Evolutionary conservation across 768 basidiomycete genomes (phyloP), one percentile per base, ranked within the genome.

Genomic region (Kwoniella europaea): DNA sequence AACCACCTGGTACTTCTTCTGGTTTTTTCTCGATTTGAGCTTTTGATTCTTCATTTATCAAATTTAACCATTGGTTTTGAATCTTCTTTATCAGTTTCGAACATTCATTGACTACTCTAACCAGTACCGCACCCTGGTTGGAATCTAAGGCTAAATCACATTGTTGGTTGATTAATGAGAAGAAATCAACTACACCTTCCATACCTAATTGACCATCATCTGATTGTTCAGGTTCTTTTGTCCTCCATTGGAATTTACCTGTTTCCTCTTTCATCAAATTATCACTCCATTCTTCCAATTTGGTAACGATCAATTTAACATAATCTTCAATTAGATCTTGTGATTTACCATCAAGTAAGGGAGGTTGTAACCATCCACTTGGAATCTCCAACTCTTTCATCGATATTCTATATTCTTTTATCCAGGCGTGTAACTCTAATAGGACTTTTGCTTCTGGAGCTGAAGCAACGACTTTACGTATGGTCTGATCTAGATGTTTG

Each of bases 151-250:
- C 95, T 16, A 94, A 87, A 79, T 98, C 96, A 68, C 94, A 88
- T 83, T 98, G 96, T 65, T 84, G 83, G 83, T 95, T 98, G 76
- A 98, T 91, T 91, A 98, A 94, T 84, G 97, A 92, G 87, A 98
- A 98, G 71, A 99, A 86, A 78, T 98, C 97, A 63, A 96, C 89
- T 18, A 95, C 91, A 54, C 95, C 92, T 80, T 97, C 92, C 71
- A 90, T 91, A 20, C 92, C 92, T 80, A 98, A 98, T 72, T 91
- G 86, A 15, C 93, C 93, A 69, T 98, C 94, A 65, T 88, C 88
- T 79, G 94, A 92, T 57, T 91, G 84, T 84, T 98, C 96, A 2
- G 94, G 96, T 27, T 93, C 92, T 75, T 91, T 89, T 43, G 89
- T 88, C 20, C 97, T 88, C 61, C 89, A 88, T 12, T 88, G 88